These are phyloP conservation scores for Candida arabinofermentans DNA, from an alignment of 805 yeast species.

Conservation along the genomic window DNA sequence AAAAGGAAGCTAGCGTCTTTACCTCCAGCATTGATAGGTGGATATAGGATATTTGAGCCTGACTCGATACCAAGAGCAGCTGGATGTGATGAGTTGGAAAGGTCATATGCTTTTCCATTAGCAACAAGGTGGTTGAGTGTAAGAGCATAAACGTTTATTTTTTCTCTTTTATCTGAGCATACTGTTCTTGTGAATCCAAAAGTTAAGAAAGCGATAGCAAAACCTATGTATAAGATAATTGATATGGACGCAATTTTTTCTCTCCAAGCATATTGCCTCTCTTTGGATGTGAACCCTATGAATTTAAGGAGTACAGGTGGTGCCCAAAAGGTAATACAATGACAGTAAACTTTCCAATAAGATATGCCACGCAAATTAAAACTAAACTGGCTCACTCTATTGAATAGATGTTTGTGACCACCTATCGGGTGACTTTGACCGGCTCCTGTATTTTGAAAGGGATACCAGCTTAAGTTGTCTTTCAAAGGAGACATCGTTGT, in stretches of 20 bases:
- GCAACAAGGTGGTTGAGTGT: slow-evolving; percentile 60
- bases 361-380: not conserved
- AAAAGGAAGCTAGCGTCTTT: slow-evolving; percentile 78
- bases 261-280: slow-evolving; percentile 94
- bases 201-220: slow-evolving; percentile 78
- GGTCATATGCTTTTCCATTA: slow-evolving; percentile 77
- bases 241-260: slow-evolving; percentile 87
- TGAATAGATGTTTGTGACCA: too few species aligned
- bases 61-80: slow-evolving; percentile 71
- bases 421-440: too few species aligned
- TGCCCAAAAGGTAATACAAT: slow-evolving; percentile 84
- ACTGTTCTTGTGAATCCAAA: slow-evolving; percentile 88
- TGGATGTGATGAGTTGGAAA: slow-evolving; percentile 71
- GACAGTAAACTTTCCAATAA: slow-evolving; percentile 82
- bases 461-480: too few species aligned
- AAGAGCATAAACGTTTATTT: slow-evolving; percentile 61
- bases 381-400: too few species aligned
- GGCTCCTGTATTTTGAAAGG: too few species aligned
- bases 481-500: not conserved
- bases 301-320: slow-evolving; percentile 68
- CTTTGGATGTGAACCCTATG: slow-evolving; percentile 75
- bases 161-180: slow-evolving; percentile 46
- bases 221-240: slow-evolving; percentile 68
- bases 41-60: slow-evolving; percentile 71
- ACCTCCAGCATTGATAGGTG: slow-evolving; percentile 87